Percentiles rank a stretch among this genome's conserved stretches.
Evolutionary conservation across 1,284 basidiomycete genomes (phyloP).

Genomic region (Marasmius fiardii): DNA sequence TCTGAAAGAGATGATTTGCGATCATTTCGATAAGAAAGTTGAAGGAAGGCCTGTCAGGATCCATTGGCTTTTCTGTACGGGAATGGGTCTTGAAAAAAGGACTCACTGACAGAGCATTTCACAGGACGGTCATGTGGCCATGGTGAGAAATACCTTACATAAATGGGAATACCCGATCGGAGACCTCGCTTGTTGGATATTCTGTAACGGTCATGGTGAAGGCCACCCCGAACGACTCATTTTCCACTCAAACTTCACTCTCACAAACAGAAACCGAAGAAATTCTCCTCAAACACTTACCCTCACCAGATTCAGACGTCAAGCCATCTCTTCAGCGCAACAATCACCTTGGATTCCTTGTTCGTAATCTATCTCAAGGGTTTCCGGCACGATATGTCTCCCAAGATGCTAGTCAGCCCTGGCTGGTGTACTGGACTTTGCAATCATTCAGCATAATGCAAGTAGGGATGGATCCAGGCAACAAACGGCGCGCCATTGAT

Average conservation of each 20-base stretch:
- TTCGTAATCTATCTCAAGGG: conserved; percentile 68
- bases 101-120: too few species aligned
- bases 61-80: neutral
- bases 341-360: conserved; percentile 66
- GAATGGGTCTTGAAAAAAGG: too few species aligned
- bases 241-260: conserved; percentile 60
- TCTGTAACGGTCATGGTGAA: conserved; percentile 1
- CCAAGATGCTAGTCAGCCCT: conserved; percentile 90
- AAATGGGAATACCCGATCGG: too few species aligned
- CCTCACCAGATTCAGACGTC: conserved; percentile 20
- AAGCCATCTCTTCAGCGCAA: conserved; percentile 46
- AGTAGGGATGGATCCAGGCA: conserved; percentile 71
- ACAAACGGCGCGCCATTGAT: conserved; percentile 74
- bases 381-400: conserved; percentile 75
- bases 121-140: too few species aligned
- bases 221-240: conserved; percentile 46
- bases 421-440: conserved; percentile 90
- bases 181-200: neutral
- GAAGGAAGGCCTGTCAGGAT: neutral
- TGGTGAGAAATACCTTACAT: too few species aligned
- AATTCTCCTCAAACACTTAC: conserved; percentile 48
- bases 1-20: neutral
- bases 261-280: conserved; percentile 69
- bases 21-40: neutral
- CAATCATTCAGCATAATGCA: conserved; percentile 80